Percentiles rank a stretch among this genome's conserved stretches.
phyloP scores from a whole-genome alignment of 257 asterid genomes.

The Nicotiana otophora region DNA sequence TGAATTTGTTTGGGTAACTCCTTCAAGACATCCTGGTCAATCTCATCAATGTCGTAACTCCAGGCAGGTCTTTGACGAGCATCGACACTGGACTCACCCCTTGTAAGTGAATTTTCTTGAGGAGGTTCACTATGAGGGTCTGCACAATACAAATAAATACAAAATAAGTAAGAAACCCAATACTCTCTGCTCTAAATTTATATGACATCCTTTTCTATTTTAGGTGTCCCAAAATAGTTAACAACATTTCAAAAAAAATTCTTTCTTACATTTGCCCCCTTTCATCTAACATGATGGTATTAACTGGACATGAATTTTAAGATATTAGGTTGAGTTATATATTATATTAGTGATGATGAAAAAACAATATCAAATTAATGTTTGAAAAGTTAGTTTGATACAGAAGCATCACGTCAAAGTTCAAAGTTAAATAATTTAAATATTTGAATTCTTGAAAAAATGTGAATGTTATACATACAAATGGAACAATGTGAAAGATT shows the following conservation, averaged over 20 bases:
- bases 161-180: neutral
- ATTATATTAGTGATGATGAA: neutral
- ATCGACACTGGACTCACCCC: constrained; percentile 17
- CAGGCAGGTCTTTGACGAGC: constrained; percentile 30
- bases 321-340: neutral
- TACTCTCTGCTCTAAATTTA: neutral
- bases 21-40: constrained; percentile 56
- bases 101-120: constrained; percentile 25
- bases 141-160: neutral
- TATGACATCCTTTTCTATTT: neutral
- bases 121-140: constrained; percentile 8
- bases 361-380: neutral
- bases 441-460: neutral
- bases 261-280: neutral
- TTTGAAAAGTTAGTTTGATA: neutral
- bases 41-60: constrained; percentile 64
- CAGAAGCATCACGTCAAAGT: neutral
- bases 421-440: neutral
- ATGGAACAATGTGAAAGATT: neutral
- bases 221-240: neutral
- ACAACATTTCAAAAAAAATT: neutral
- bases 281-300: neutral
- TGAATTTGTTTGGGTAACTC: constrained; percentile 77
- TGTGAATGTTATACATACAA: neutral
- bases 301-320: neutral